Evolutionary conservation across 352 stramenopile species (phyloP).

Genomic region (Aphanomyces invadans): DNA sequence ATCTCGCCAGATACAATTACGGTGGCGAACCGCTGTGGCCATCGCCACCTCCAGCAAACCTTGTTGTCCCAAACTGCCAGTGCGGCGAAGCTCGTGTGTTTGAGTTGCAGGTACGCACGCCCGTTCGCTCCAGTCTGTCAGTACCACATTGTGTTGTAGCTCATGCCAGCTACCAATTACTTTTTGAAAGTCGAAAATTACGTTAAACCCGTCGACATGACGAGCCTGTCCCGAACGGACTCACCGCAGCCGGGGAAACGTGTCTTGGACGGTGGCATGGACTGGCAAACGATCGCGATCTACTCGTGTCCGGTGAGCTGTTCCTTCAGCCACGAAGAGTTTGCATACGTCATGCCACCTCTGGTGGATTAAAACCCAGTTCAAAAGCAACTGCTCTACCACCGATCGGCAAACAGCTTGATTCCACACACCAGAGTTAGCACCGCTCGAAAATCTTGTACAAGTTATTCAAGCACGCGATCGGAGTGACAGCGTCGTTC

Average conservation of each 20-base stretch:
- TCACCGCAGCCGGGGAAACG: neutral
- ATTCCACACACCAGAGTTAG: too few relatives aligned
- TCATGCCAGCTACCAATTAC: conserved; percentile 80
- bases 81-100: conserved; percentile 65
- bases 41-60: conserved; percentile 33
- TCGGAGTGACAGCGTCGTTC: conserved; percentile 73
- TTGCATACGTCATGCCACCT: conserved; percentile 52
- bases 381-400: neutral
- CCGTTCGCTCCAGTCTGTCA: too few relatives aligned
- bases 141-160: too few relatives aligned
- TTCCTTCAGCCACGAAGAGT: conserved; percentile 50
- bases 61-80: conserved; percentile 46
- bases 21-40: conserved; percentile 77
- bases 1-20: conserved; percentile 55
- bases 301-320: conserved; percentile 73
- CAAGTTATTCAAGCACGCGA: conserved; percentile 93
- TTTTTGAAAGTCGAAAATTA: conserved; percentile 78
- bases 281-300: conserved; percentile 71
- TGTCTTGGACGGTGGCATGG: conserved; percentile 43
- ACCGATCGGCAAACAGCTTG: too few relatives aligned
- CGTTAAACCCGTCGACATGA: conserved; percentile 24
- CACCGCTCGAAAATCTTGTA: conserved; percentile 99
- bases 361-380: conserved; percentile 8
- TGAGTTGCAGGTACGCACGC: conserved; percentile 55
- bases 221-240: conserved; percentile 9